Evolutionary conservation across 768 basidiomycete species (phyloP).

Genomic region (Steccherinum ochraceum): DNA sequence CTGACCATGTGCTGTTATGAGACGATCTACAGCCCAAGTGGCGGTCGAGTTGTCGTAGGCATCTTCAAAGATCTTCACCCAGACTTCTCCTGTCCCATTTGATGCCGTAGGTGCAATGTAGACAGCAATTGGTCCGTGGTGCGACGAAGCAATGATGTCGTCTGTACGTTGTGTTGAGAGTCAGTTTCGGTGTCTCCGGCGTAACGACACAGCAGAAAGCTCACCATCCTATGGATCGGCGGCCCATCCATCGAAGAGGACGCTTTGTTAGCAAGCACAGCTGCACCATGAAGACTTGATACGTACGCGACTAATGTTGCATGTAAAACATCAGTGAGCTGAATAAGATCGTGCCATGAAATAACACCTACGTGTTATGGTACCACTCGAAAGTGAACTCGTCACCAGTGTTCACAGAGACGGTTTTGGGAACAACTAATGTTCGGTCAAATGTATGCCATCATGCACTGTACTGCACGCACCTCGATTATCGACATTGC

Average conservation of each 20-base stretch:
- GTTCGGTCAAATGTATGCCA: no score
- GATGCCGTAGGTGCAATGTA: constrained; percentile 6
- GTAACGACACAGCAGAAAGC: no score
- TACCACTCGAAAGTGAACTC: constrained; percentile 9
- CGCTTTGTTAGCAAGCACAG: no score
- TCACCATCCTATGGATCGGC: no score
- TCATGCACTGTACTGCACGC: no score
- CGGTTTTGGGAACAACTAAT: constrained; percentile 4
- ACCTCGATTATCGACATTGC: constrained; percentile 9
- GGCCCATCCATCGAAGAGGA: no score
- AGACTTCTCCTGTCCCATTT: constrained; percentile 7
- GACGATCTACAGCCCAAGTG: constrained; percentile 7
- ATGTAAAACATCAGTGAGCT: no score
- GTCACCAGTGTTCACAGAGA: constrained; percentile 1
- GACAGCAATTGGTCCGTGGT: constrained; percentile 5
- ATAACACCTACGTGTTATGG: constrained; percentile 9
- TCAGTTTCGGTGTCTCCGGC: no score
- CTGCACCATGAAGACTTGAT: no score
- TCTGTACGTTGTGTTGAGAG: no score
- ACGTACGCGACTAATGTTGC: no score
- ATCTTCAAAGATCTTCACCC: constrained; percentile 9
- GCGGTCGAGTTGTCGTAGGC: constrained; percentile 1
- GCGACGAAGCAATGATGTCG: constrained; percentile 4
- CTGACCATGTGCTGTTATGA: constrained; percentile 9
- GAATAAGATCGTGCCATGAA: no score